phyloP scores from a whole-genome alignment of 768 basidiomycete genomes.

The Lactarius sp. region DNA sequence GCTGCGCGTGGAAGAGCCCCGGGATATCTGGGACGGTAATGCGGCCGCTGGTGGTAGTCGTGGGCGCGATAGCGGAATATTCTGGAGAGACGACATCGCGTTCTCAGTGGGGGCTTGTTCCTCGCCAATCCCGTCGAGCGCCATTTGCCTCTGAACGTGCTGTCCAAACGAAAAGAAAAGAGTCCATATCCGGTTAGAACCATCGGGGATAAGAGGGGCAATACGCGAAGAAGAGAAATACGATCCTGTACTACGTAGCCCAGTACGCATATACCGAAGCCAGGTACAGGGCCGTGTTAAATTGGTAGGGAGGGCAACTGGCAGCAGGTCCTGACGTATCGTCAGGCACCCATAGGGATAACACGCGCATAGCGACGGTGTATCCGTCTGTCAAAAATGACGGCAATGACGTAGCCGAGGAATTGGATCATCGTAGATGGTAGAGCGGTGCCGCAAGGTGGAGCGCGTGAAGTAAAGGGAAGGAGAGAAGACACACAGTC shows the following conservation, averaged over 20 bases:
- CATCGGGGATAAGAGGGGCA: not conserved
- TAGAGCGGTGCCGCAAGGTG: too few species aligned
- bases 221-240: not conserved
- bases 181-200: not conserved
- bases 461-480: too few species aligned
- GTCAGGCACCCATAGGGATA: not conserved
- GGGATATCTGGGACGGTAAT: slow-evolving; percentile 5
- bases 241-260: not conserved
- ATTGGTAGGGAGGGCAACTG: not conserved
- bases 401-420: slow-evolving; percentile 2
- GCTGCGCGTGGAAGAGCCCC: slow-evolving; percentile 17
- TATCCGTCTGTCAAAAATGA: not conserved
- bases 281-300: not conserved
- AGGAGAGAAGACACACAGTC: not conserved
- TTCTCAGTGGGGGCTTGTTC: not conserved
- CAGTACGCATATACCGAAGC: not conserved
- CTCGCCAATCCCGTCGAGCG: not conserved
- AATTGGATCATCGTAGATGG: too few species aligned
- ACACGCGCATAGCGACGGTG: not conserved
- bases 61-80: not conserved
- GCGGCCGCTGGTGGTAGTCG: not conserved
- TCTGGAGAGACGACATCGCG: not conserved
- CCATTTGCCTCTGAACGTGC: not conserved
- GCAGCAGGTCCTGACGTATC: not conserved
- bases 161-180: not conserved